Percentiles rank a stretch among this genome's conserved stretches.
Evolutionary conservation across 2,329 filamentous ascomycete genomes (phyloP).

Genomic region (Pseudogymnoascus sp.): DNA sequence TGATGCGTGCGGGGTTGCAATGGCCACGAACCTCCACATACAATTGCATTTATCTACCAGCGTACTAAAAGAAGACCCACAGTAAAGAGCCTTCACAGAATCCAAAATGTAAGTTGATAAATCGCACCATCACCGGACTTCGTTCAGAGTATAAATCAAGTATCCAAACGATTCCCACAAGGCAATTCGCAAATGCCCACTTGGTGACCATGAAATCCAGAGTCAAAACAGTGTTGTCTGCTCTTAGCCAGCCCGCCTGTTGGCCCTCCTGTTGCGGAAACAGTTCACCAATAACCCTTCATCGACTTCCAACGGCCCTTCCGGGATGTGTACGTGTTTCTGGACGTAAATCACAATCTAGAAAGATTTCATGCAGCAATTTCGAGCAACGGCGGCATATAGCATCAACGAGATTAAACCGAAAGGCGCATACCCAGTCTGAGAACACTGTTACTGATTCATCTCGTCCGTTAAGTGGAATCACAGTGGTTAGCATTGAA

Average conservation of each 20-base stretch:
- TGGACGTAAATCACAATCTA: background rate
- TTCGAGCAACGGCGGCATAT: background rate
- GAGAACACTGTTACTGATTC: background rate
- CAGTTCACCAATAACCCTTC: background rate
- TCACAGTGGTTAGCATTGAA: conserved; percentile 46
- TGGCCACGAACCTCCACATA: background rate
- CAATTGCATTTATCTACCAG: background rate
- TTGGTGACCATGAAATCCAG: background rate
- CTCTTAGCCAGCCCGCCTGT: background rate
- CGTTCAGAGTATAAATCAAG: background rate
- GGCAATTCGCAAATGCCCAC: background rate
- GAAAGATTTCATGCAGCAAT: background rate
- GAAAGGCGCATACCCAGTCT: background rate
- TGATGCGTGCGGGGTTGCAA: background rate
- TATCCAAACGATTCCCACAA: background rate
- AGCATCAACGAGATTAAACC: background rate
- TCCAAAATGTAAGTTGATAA: background rate
- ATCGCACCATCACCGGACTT: background rate
- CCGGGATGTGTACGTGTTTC: background rate
- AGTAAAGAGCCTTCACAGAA: background rate
- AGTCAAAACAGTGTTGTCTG: background rate
- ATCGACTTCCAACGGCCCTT: background rate
- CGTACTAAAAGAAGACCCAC: background rate
- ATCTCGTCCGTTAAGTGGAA: conserved; percentile 33
- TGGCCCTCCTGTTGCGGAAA: background rate